Evolutionary conservation across 2,329 filamentous ascomycete genomes (phyloP).

Genomic region (Beauveria scarabaeidicola): DNA sequence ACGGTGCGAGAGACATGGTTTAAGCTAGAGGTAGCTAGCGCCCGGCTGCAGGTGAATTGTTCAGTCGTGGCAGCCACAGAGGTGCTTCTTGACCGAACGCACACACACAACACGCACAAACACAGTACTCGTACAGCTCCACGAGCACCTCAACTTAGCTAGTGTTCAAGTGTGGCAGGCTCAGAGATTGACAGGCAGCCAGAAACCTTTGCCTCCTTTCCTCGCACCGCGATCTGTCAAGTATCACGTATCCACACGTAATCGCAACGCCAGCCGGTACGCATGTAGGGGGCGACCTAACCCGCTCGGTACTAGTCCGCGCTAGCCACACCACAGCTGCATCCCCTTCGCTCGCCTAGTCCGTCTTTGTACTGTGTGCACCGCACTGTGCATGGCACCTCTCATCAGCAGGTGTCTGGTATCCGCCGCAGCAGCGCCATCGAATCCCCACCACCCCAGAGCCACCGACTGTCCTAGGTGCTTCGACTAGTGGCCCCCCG

Average conservation of each 20-base stretch:
- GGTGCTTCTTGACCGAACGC: neutral
- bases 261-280: neutral
- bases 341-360: neutral
- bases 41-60: constrained; percentile 4
- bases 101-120: neutral
- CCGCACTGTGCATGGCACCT: neutral
- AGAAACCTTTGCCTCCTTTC: neutral
- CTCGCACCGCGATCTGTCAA: too few species aligned
- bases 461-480: constrained; percentile 9
- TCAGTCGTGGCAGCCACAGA: neutral
- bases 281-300: neutral
- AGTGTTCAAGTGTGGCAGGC: neutral
- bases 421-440: constrained; percentile 10
- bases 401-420: constrained; percentile 1
- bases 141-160: neutral
- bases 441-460: constrained; percentile 9
- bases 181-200: neutral
- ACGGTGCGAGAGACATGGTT: constrained; percentile 7
- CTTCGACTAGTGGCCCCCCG: constrained; percentile 12
- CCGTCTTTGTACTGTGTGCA: neutral
- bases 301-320: neutral
- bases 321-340: neutral
- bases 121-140: neutral
- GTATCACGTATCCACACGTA: neutral
- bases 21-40: constrained; percentile 8